Conservation (phyloP, 2,329 filamentous ascomycete species). For the Paramyrothecium sp. region DNA sequence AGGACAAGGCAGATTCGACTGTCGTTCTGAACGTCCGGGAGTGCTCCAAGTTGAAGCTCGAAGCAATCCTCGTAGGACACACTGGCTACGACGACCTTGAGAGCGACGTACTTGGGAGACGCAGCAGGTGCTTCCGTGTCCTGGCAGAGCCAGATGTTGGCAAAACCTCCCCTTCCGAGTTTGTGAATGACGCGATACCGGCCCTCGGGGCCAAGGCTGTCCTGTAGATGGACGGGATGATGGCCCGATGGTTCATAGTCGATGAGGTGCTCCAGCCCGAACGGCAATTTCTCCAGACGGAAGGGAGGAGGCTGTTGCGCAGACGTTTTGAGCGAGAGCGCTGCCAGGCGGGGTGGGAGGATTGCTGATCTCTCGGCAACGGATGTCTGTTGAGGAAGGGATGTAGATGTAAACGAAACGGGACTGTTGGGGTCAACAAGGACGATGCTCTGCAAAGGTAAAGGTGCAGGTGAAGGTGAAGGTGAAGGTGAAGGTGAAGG, state of each 20-base stretch:
- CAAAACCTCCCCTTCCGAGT: conserved; percentile 39
- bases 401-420: too few species aligned
- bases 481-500: too few species aligned
- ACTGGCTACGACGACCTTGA: conserved; percentile 29
- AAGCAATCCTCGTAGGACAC: conserved; percentile 13
- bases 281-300: neutral
- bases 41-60: conserved; percentile 14
- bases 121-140: conserved; percentile 23
- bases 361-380: too few species aligned
- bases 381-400: too few species aligned
- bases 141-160: conserved; percentile 41
- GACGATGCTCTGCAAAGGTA: too few species aligned
- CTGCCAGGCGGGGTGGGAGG: too few species aligned
- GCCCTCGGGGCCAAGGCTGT: conserved; percentile 27
- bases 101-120: conserved; percentile 20
- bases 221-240: conserved; percentile 39
- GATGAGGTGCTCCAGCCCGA: conserved; percentile 13
- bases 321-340: too few species aligned
- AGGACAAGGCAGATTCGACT: conserved; percentile 12
- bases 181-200: conserved; percentile 43
- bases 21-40: conserved; percentile 2
- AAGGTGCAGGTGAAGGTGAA: too few species aligned
- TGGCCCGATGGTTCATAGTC: conserved; percentile 35
- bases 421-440: too few species aligned
- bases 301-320: too few species aligned